These are phyloP conservation scores for Ceratocystis lukuohia DNA, from an alignment of 2,329 filamentous ascomycete species.

Conservation along the genomic window DNA sequence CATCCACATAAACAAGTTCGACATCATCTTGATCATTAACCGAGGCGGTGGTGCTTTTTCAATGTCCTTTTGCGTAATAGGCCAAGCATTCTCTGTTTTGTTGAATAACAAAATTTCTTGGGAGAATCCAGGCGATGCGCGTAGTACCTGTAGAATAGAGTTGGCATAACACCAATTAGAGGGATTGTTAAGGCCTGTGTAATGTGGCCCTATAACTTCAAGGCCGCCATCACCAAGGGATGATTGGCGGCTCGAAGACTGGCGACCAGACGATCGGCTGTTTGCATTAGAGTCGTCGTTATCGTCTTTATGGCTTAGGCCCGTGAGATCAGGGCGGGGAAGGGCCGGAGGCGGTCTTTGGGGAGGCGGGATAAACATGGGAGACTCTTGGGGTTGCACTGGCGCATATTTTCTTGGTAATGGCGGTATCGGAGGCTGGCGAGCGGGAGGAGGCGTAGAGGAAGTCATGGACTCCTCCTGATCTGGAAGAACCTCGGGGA, in stretches of 20 bases:
- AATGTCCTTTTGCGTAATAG: conserved; percentile 52
- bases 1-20: conserved; percentile 46
- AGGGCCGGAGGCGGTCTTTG: conserved; percentile 44
- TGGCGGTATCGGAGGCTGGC: background rate
- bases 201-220: conserved; percentile 27
- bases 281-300: conserved; percentile 6
- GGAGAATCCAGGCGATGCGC: conserved; percentile 57
- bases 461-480: conserved; percentile 46
- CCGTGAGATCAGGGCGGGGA: conserved; percentile 51
- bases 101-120: conserved; percentile 44
- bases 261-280: conserved; percentile 26
- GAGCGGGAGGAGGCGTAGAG: conserved; percentile 22
- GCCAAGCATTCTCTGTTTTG: conserved; percentile 49
- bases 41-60: conserved; percentile 41
- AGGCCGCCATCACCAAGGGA: conserved; percentile 24
- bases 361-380: conserved; percentile 18
- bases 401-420: background rate
- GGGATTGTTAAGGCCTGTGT: conserved; percentile 63
- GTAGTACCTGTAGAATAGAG: conserved; percentile 71
- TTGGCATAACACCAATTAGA: conserved; percentile 85
- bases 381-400: conserved; percentile 4
- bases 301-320: conserved; percentile 15
- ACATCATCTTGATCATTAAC: conserved; percentile 45
- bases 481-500: conserved; percentile 53
- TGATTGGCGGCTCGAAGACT: conserved; percentile 23